phyloP scores from a whole-genome alignment of 2,329 filamentous ascomycete genomes.

The Fusarium pseudocircinatum region DNA sequence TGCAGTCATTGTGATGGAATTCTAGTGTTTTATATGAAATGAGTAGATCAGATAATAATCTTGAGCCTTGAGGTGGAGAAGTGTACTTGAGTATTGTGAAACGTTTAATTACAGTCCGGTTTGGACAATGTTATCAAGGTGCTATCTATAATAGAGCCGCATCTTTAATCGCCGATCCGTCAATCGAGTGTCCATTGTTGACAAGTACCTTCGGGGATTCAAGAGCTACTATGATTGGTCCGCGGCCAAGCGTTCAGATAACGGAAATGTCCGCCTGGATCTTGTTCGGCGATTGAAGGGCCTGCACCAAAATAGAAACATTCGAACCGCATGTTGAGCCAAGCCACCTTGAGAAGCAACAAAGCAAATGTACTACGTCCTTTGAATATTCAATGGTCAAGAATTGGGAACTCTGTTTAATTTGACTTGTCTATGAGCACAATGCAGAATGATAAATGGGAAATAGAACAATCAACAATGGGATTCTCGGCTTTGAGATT shows the following conservation, averaged over 20 bases:
- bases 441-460: neutral
- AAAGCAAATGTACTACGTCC: accelerated
- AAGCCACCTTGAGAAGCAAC: neutral
- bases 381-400: accelerated
- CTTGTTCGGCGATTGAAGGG: neutral
- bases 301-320: neutral
- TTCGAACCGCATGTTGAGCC: no score
- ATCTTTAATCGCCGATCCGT: neutral
- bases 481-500: neutral
- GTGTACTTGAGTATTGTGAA: accelerated
- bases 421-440: neutral
- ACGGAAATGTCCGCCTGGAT: accelerated
- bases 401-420: accelerated
- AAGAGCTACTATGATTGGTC: neutral
- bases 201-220: neutral
- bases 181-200: neutral
- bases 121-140: neutral
- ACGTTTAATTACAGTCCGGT: neutral
- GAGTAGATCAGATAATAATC: neutral
- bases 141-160: neutral
- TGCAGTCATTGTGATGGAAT: neutral
- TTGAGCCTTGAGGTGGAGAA: neutral
- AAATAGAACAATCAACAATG: neutral
- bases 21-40: no score
- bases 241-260: accelerated